These are phyloP conservation scores for Aquanectria penicillioides DNA, from an alignment of 2,329 filamentous ascomycete genomes.

Conservation along the genomic window DNA sequence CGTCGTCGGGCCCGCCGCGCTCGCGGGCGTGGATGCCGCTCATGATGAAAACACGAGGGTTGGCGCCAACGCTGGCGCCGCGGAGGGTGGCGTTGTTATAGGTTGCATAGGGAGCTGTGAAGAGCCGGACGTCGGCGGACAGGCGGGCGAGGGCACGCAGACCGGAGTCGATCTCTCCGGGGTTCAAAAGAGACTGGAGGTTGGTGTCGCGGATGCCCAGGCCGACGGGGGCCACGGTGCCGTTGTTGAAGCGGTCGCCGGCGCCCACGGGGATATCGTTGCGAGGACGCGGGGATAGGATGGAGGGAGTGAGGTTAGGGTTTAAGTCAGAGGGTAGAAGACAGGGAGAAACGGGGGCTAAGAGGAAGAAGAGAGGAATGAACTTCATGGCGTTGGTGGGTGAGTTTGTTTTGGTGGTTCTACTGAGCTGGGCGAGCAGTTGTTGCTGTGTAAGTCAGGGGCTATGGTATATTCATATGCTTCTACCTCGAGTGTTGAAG, in stretches of 20 bases:
- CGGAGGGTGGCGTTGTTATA: slow-evolving; percentile 52
- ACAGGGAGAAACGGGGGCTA: slow-evolving; percentile 44
- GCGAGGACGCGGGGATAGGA: slow-evolving; percentile 27
- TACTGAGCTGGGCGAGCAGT: too few species aligned
- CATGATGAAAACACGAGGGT: slow-evolving; percentile 62
- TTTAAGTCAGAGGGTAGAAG: slow-evolving; percentile 51
- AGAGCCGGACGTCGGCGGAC: slow-evolving; percentile 50
- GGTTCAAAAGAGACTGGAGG: slow-evolving; percentile 56
- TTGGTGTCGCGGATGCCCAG: slow-evolving; percentile 47
- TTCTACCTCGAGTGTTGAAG: too few species aligned
- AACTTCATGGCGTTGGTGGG: slow-evolving; percentile 48
- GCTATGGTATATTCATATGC: too few species aligned
- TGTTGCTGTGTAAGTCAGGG: too few species aligned
- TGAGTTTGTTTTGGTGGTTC: too few species aligned
- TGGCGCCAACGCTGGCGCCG: slow-evolving; percentile 56
- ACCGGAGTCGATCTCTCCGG: slow-evolving; percentile 55
- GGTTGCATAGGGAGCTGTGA: slow-evolving; percentile 56
- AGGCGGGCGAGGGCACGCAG: slow-evolving; percentile 53
- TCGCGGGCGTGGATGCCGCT: slow-evolving; percentile 67
- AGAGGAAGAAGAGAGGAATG: slow-evolving; percentile 25
- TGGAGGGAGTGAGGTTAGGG: slow-evolving; percentile 2
- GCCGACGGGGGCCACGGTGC: slow-evolving; percentile 47
- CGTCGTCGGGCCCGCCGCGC: slow-evolving; percentile 64
- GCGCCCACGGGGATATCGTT: slow-evolving; percentile 51
- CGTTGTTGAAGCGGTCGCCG: slow-evolving; percentile 54